Evolutionary conservation across 2,329 filamentous ascomycete species (phyloP).

Genomic region (Colletotrichum siamense): DNA sequence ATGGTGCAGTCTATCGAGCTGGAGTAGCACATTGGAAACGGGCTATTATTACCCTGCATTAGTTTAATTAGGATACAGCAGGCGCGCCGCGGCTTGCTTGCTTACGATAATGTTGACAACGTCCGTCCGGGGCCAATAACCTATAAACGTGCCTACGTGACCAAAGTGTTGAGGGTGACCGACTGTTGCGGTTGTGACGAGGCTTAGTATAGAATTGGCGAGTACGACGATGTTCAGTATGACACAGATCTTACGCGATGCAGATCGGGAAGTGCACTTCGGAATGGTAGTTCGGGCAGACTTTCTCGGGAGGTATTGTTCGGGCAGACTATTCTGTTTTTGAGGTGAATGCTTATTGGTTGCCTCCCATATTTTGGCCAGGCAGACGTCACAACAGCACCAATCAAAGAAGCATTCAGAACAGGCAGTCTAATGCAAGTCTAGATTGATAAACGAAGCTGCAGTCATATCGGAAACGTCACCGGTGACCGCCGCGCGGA

Average conservation of each 20-base stretch:
- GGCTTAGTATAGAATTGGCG: background rate
- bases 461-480: background rate
- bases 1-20: background rate
- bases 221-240: background rate
- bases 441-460: background rate
- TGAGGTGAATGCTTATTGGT: background rate
- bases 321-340: background rate
- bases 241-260: background rate
- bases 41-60: background rate
- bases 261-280: background rate
- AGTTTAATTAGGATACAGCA: background rate
- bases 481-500: background rate
- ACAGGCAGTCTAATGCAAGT: background rate
- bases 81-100: background rate
- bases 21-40: background rate
- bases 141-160: background rate
- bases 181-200: background rate
- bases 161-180: background rate
- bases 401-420: background rate
- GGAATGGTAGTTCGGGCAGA: background rate
- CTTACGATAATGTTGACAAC: background rate
- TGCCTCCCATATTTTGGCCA: background rate
- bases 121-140: background rate
- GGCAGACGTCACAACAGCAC: background rate
- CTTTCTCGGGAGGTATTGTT: background rate